Evolutionary conservation across 2,329 filamentous ascomycete genomes (phyloP).

Genomic region (Grosmannia penicillata): DNA sequence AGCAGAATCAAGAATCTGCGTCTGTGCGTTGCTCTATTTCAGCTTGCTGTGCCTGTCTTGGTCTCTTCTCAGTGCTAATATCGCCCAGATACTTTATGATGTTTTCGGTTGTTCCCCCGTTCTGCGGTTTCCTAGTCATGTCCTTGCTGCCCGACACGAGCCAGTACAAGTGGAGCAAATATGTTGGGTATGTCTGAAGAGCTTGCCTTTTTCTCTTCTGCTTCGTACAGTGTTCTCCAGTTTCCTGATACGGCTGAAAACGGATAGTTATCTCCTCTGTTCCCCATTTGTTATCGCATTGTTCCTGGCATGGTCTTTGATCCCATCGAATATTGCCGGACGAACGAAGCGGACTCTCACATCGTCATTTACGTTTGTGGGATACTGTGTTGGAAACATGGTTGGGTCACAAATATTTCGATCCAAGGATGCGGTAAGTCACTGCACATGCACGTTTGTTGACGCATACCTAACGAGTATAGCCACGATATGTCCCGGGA

Average conservation of each 20-base stretch:
- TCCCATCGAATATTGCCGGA: conserved; percentile 37
- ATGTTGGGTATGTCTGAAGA: conserved; percentile 14
- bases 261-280: no score
- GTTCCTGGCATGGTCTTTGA: conserved; percentile 23
- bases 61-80: background rate
- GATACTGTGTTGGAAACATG: conserved; percentile 38
- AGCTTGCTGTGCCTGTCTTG: background rate
- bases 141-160: conserved; percentile 19
- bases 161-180: conserved; percentile 21
- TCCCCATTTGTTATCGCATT: no score
- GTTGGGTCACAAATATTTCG: conserved; percentile 39
- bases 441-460: no score
- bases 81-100: conserved; percentile 20
- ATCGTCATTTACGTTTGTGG: conserved; percentile 35
- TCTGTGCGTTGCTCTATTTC: conserved; percentile 9
- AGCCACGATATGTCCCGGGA: conserved; percentile 45
- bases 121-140: conserved; percentile 21
- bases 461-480: no score
- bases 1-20: conserved; percentile 19
- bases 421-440: conserved; percentile 36
- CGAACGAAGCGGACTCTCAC: conserved; percentile 44
- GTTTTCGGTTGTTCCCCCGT: conserved; percentile 19
- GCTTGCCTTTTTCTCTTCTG: background rate
- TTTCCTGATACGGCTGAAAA: no score
- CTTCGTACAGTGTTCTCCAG: no score